These are phyloP conservation scores for Mucor circinelloides DNA, from an alignment of 371 early-diverging fungal species.

Conservation along the genomic window DNA sequence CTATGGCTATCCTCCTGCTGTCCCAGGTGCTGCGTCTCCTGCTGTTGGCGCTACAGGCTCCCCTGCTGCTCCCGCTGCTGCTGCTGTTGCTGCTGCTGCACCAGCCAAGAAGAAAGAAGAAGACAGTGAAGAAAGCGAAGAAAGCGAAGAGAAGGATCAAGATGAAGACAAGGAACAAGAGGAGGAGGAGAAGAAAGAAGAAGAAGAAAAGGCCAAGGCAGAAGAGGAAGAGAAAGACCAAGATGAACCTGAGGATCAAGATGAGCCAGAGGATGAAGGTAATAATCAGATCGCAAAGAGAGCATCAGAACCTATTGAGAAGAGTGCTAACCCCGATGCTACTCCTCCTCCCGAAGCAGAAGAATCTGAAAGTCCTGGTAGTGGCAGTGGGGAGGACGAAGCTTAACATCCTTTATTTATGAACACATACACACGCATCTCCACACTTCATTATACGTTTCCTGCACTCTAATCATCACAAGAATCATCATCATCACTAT, in stretches of 20 bases:
- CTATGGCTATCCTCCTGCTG: background rate
- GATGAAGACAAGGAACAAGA: slow-evolving; percentile 8
- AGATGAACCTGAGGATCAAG: slow-evolving; percentile 4
- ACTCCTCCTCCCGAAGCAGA: slow-evolving; percentile 6
- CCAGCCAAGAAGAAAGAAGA: slow-evolving; percentile 2
- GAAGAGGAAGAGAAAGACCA: slow-evolving; percentile 14
- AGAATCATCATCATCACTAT: background rate
- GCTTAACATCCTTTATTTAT: slow-evolving; percentile 1
- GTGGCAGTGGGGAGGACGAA: slow-evolving; percentile 2
- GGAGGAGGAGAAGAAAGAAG: slow-evolving; percentile 6
- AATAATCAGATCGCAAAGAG: slow-evolving; percentile 11
- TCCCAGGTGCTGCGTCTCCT: background rate
- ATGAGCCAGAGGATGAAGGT: slow-evolving; percentile 11
- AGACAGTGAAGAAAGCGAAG: background rate
- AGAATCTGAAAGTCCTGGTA: slow-evolving; percentile 1
- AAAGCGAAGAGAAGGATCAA: slow-evolving; percentile 11
- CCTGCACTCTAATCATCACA: background rate
- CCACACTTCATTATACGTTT: background rate
- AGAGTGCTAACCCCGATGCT: slow-evolving; percentile 3
- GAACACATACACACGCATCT: background rate
- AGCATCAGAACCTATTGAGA: background rate
- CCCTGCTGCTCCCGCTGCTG: background rate
- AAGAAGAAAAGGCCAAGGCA: background rate
- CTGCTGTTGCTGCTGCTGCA: background rate
- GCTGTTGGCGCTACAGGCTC: background rate